Percentiles rank a stretch among this genome's conserved stretches.
These are phyloP conservation scores for Pseudoperonospora humuli DNA, from an alignment of 352 stramenopile genomes.

Conservation along the genomic window DNA sequence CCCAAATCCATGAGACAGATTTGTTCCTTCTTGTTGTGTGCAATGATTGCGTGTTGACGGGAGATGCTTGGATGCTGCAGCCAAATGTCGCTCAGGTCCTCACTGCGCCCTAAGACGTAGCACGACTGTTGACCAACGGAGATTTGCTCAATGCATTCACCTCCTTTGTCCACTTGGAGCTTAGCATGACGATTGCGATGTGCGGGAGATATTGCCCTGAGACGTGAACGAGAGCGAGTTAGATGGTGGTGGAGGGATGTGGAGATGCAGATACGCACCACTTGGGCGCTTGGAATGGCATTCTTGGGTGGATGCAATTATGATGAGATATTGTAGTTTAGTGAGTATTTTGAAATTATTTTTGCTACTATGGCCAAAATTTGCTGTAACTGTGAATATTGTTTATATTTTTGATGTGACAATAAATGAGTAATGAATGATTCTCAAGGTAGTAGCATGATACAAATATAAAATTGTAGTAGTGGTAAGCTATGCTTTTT, in stretches of 20 bases:
- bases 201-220: constrained; percentile 44
- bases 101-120: constrained; percentile 70
- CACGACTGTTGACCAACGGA: constrained; percentile 43
- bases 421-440: too few species aligned
- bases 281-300: constrained; percentile 12
- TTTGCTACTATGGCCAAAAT: too few species aligned
- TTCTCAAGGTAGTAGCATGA: too few species aligned
- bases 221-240: too few species aligned
- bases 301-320: neutral
- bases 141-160: constrained; percentile 35
- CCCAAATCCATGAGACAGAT: constrained; percentile 67
- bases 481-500: too few species aligned
- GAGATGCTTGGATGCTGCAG: constrained; percentile 79
- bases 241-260: too few species aligned
- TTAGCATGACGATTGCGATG: constrained; percentile 34
- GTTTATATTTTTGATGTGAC: too few species aligned
- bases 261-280: constrained; percentile 13
- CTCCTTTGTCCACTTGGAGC: constrained; percentile 49
- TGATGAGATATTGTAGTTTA: too few species aligned
- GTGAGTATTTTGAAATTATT: too few species aligned
- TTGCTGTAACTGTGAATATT: too few species aligned
- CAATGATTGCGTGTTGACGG: constrained; percentile 66
- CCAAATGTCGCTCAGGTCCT: constrained; percentile 61
- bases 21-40: constrained; percentile 47
- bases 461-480: too few species aligned